Conservation (phyloP, 331 rosid genomes). For the Acacia concinna region DNA sequence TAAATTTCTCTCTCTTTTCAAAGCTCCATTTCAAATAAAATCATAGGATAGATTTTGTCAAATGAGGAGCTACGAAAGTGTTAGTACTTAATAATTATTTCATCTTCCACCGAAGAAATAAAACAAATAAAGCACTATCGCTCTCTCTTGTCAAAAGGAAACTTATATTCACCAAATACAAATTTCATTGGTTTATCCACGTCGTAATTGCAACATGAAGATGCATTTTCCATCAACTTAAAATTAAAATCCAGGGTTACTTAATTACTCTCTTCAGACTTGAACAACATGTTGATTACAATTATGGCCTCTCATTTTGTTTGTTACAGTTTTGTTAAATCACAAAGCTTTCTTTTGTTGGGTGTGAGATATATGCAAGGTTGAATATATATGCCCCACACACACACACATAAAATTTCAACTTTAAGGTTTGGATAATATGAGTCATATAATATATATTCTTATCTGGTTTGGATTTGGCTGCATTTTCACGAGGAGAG, state of each 20-base stretch:
- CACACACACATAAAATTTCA: not conserved
- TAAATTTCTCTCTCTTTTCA: not conserved
- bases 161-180: not conserved
- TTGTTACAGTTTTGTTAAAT: not conserved
- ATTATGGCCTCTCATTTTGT: not conserved
- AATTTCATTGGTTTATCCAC: not conserved
- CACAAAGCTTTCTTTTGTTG: not conserved
- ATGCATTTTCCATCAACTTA: not conserved
- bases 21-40: not conserved
- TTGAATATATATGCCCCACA: not conserved
- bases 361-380: not conserved
- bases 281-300: not conserved
- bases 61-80: not conserved
- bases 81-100: not conserved
- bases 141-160: not conserved
- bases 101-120: not conserved
- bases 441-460: not conserved
- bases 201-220: not conserved
- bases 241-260: not conserved
- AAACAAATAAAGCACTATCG: not conserved
- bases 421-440: not conserved
- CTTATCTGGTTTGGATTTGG: constrained; percentile 3
- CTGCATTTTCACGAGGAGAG: not conserved
- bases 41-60: not conserved
- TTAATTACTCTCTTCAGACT: not conserved